These are phyloP conservation scores for Phytophthora sp. DNA, from an alignment of 352 stramenopile species.

Conservation along the genomic window DNA sequence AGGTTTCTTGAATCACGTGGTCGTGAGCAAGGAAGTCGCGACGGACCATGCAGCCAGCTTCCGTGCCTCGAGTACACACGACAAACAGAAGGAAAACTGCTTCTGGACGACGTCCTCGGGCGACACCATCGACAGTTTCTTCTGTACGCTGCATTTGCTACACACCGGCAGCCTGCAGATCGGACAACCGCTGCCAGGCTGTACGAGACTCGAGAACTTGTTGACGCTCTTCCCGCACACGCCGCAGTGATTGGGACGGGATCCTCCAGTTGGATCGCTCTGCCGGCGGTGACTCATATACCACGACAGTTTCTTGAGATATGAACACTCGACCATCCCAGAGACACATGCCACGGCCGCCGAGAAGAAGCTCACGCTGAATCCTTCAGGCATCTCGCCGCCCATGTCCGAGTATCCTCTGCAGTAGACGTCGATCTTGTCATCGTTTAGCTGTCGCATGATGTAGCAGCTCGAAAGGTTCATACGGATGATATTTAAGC, in stretches of 20 bases:
- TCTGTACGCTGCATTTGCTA: conserved; percentile 52
- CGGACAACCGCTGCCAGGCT: conserved; percentile 29
- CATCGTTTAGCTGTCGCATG: conserved; percentile 38
- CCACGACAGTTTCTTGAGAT: conserved; percentile 71
- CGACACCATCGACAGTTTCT: conserved; percentile 47
- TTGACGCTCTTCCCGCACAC: conserved; percentile 38
- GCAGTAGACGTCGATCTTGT: conserved; percentile 56
- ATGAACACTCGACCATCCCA: conserved; percentile 53
- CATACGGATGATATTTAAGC: conserved; percentile 43
- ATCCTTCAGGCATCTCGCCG: conserved; percentile 48
- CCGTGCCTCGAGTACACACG: conserved; percentile 53
- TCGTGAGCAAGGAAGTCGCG: conserved; percentile 35
- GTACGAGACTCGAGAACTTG: conserved; percentile 33
- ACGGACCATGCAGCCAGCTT: conserved; percentile 49
- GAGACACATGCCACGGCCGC: conserved; percentile 41
- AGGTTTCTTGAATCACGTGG: conserved; percentile 18
- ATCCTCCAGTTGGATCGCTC: conserved; percentile 1
- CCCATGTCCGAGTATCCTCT: conserved; percentile 50
- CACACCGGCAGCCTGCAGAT: conserved; percentile 47
- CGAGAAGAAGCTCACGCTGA: conserved; percentile 48
- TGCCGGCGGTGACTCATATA: conserved; percentile 42
- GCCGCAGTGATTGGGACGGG: conserved; percentile 30
- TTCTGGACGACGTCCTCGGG: conserved; percentile 48
- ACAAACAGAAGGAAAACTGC: conserved; percentile 58
- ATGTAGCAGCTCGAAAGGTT: conserved; percentile 64